phyloP scores from a whole-genome alignment of 176 grass and related monocot genomes.

The Paspalum notatum region DNA sequence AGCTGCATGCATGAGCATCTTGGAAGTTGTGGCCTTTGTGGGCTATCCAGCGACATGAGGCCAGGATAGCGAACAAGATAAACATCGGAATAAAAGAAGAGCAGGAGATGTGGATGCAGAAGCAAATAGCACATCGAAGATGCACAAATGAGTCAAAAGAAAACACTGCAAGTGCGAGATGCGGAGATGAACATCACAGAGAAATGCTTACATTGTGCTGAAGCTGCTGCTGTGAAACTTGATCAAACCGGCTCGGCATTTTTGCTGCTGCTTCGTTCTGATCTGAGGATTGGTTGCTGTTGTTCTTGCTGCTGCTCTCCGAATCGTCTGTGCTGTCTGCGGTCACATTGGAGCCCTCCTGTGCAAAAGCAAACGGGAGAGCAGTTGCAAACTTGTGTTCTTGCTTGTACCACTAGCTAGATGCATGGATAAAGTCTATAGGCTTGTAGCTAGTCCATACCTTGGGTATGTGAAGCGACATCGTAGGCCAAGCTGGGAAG shows the following conservation, averaged over 20 bases:
- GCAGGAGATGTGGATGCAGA: conserved; percentile 3
- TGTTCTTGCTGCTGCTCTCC: conserved; percentile 64
- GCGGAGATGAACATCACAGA: not conserved
- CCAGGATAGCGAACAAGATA: conserved; percentile 36
- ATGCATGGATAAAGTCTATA: not conserved
- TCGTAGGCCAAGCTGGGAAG: conserved; percentile 81
- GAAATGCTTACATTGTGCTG: conserved; percentile 37
- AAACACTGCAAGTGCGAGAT: not conserved
- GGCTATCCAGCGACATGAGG: conserved; percentile 36
- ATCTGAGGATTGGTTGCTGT: conserved; percentile 39
- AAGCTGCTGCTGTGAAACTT: conserved; percentile 38
- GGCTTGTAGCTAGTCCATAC: conserved; percentile 42
- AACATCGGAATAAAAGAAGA: not conserved
- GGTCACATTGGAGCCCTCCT: conserved; percentile 51
- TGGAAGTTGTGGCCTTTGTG: conserved; percentile 56
- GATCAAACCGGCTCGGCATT: conserved; percentile 44
- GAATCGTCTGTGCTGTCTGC: conserved; percentile 49
- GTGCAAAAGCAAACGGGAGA: conserved; percentile 18
- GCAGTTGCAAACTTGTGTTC: conserved; percentile 13
- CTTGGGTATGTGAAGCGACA: conserved; percentile 61
- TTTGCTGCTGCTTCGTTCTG: conserved; percentile 28
- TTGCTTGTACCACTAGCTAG: not conserved
- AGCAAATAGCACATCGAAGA: conserved; percentile 36
- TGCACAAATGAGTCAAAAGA: conserved; percentile 5
- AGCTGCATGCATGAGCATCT: conserved; percentile 43